Evolutionary conservation across 768 basidiomycete genomes (phyloP), one percentile per base, ranked within the genome.

Genomic region (Leccinellum rugosiceps): DNA sequence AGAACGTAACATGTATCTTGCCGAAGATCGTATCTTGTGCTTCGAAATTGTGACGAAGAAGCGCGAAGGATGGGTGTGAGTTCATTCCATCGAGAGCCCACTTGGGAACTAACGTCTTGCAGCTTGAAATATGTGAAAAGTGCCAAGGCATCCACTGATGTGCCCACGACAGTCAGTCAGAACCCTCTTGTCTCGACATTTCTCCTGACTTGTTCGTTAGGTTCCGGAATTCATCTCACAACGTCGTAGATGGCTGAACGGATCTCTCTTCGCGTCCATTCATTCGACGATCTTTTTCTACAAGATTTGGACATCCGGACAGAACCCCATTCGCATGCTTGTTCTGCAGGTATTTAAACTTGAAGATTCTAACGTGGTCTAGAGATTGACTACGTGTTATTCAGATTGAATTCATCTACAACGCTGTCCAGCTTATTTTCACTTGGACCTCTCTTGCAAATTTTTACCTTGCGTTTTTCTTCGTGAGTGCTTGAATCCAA

Each of bases 61-160:
- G 72, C 77, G 77, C 21, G 90, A 92, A 74, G 86, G 83, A 55
- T 87, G 90, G 91, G 77, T 84, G 89, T 87, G 77, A 68, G 85
- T 82, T 59, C 19, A 25, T 49, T 50, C 8, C 11, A 13, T 43
- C 19, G 14, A 34, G 8, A 31, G 43, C 30, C 13, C 17, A 21
- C 34, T 19, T 23, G 23, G 19, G 47, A 49, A 38, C 55, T 62
- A 25, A 65, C 19, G 17, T 17, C 28, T 50, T 32, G 50, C 59
- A 90, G 88, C 15, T 74, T 92, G 64, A 88, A 86, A 72, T 95
- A 94, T 68, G 93, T 95, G 72, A 93, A 93, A 80, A 90, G 85
- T 65, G 95, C 95, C 15, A 94, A 95, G 63, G 95, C 94, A 0
- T 83, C 94, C 44, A 98, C 95, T n/a, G 95, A 98, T 75, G 94